phyloP scores from a whole-genome alignment of 169 alveolate genomes.

The Eimeria falciformis region DNA sequence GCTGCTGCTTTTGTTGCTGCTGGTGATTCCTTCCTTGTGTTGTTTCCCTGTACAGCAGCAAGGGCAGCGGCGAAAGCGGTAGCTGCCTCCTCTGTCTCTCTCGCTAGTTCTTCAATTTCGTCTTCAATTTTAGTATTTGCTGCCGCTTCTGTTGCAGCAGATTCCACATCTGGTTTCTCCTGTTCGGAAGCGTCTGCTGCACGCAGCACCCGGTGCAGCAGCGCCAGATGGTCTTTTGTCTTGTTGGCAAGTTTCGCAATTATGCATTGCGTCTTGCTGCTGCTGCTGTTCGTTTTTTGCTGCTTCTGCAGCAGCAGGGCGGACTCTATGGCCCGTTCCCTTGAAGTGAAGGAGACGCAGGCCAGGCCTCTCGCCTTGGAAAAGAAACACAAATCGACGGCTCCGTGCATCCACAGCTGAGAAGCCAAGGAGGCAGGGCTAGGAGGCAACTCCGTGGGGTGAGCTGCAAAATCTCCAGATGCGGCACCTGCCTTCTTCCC shows the following conservation, averaged over 20 bases:
- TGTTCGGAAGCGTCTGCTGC: conserved; percentile 35
- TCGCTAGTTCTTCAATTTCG: conserved; percentile 18
- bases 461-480: background rate
- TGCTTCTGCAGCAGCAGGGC: conserved; percentile 20
- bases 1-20: conserved; percentile 28
- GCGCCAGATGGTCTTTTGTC: conserved; percentile 6
- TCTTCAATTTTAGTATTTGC: conserved; percentile 34
- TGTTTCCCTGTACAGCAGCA: conserved; percentile 45
- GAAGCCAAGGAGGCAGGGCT: conserved; percentile 48
- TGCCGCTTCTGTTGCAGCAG: background rate
- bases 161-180: conserved; percentile 6
- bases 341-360: conserved; percentile 60
- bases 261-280: background rate
- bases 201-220: background rate
- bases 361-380: conserved; percentile 14
- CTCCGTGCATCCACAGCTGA: conserved; percentile 19
- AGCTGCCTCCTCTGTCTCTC: conserved; percentile 56
- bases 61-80: conserved; percentile 53
- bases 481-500: conserved; percentile 7
- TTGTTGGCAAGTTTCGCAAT: conserved; percentile 29
- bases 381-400: conserved; percentile 58
- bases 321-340: conserved; percentile 70
- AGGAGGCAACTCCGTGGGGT: background rate
- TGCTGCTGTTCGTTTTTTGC: background rate
- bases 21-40: background rate